Evolutionary conservation across 1,284 basidiomycete genomes (phyloP), one percentile per base, ranked within the genome.

Genomic region (Naganishia cerealis): DNA sequence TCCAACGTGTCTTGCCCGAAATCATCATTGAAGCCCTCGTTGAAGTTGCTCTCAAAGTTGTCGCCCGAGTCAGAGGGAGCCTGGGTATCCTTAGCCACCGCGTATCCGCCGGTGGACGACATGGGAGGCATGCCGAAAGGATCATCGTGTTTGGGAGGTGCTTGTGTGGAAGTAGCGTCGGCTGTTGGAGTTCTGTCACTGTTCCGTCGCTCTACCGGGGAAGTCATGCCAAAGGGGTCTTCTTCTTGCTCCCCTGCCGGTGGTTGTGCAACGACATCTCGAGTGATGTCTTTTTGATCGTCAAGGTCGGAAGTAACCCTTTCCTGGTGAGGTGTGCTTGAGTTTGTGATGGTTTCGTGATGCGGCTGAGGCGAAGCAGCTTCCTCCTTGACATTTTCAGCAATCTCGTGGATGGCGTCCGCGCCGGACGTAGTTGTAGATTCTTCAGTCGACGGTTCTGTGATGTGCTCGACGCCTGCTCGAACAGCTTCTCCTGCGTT

Each of bases 71-170:
- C 57, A 40, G 33, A 48, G 43, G 40, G 43, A 43, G 57, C 18
- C 42, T 53, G 21, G 65, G 57, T n/a, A 48, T 61, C 26, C 40
- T 58, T 39, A 48, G 66, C 33, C 33, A 61, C 71, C 61, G 46
- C 71, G 70, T 52, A 66, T 24, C 46, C 62, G 33, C 61, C 59
- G 24, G 61, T 63, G 10, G 61, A 40, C 6, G 61, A 50, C 40
- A 53, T 59, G 6, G 65, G 63, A 15, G 79, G 73, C 65, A 83
- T 78, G 39, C 85, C 87, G 73, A 91, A 90, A 5, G 87, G 84
- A 76, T 89, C 88, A 67, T 88, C 85, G 70, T 87, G 87, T 15
- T 76, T 71, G 36, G 73, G 69, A 58, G 72, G 71, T 10, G 78
- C 71, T 48, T 7, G 48, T 12, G 52, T 52, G 21, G 42, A 39